Percentiles rank a stretch among this genome's conserved stretches.
phyloP scores from a whole-genome alignment of 2,329 filamentous ascomycete species.

The Emergomyces africanus region DNA sequence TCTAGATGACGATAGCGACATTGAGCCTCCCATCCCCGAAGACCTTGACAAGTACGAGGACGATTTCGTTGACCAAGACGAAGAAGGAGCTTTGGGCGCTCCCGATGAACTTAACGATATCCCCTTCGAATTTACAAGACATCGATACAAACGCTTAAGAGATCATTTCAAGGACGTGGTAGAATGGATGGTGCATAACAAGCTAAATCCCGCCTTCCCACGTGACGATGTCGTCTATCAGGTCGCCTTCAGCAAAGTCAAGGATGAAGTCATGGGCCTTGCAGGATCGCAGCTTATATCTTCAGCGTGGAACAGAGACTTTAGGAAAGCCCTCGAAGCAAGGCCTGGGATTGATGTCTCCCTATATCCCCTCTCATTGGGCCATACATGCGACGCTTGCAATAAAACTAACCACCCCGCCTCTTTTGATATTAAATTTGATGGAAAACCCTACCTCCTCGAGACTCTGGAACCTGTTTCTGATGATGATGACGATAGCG shows the following conservation, averaged over 20 bases:
- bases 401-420: constrained; percentile 57
- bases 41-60: constrained; percentile 45
- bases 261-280: constrained; percentile 56
- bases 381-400: constrained; percentile 54
- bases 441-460: constrained; percentile 53
- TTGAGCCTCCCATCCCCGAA: constrained; percentile 22
- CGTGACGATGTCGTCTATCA: constrained; percentile 51
- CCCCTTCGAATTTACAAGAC: constrained; percentile 55
- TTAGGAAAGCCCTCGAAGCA: constrained; percentile 52
- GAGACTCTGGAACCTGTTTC: constrained; percentile 52
- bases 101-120: constrained; percentile 40
- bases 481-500: constrained; percentile 25
- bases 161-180: constrained; percentile 62
- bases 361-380: constrained; percentile 30
- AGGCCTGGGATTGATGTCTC: constrained; percentile 48
- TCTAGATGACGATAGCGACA: constrained; percentile 18
- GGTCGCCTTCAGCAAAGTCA: constrained; percentile 57
- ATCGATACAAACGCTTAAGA: constrained; percentile 53
- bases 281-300: constrained; percentile 61
- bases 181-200: constrained; percentile 72
- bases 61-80: constrained; percentile 55
- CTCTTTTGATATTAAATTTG: constrained; percentile 49
- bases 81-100: constrained; percentile 44
- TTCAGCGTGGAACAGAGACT: constrained; percentile 54
- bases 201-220: constrained; percentile 58